Percentiles rank a stretch among this genome's conserved stretches.
Evolutionary conservation across 352 stramenopile species (phyloP).

Genomic region (Detonula confervacea): DNA sequence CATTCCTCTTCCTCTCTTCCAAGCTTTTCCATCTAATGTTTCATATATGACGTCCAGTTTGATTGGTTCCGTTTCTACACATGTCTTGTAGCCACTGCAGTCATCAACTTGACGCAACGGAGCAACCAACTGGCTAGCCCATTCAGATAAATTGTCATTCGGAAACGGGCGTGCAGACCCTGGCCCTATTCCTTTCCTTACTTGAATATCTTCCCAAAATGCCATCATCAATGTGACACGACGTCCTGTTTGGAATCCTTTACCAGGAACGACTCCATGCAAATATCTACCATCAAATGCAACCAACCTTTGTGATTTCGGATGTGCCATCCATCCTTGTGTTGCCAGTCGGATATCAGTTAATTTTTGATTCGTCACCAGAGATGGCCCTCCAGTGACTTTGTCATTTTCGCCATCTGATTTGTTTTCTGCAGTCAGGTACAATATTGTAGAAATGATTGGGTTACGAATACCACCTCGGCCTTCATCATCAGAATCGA

Average conservation of each 20-base stretch:
- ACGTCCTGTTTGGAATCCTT: slow-evolving; percentile 49
- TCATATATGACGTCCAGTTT: slow-evolving; percentile 67
- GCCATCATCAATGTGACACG: slow-evolving; percentile 85
- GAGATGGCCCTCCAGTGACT: slow-evolving; percentile 63
- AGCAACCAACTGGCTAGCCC: slow-evolving; percentile 32
- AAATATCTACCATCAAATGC: slow-evolving; percentile 82
- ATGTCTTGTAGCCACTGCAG: slow-evolving; percentile 14
- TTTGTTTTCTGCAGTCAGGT: slow-evolving; percentile 50
- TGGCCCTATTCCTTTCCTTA: slow-evolving; percentile 51
- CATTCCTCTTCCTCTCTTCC: slow-evolving; percentile 67
- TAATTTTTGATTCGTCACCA: slow-evolving; percentile 82
- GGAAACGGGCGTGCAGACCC: slow-evolving; percentile 75
- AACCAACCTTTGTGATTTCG: slow-evolving; percentile 65
- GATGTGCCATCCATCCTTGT: slow-evolving; percentile 70
- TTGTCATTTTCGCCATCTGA: slow-evolving; percentile 5
- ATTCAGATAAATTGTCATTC: slow-evolving; percentile 18
- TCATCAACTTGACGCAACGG: slow-evolving; percentile 2
- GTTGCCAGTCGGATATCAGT: slow-evolving; percentile 48
- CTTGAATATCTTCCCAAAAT: slow-evolving; percentile 82
- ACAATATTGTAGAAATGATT: slow-evolving; percentile 82
- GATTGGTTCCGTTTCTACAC: slow-evolving; percentile 44
- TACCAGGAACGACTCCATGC: slow-evolving; percentile 84
- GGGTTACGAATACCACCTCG: slow-evolving; percentile 74
- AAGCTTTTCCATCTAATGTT: slow-evolving; percentile 63
- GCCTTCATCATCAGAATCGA: slow-evolving; percentile 85